These are phyloP conservation scores for Mucor circinelloides DNA, from an alignment of 371 early-diverging fungal species.

Conservation along the genomic window DNA sequence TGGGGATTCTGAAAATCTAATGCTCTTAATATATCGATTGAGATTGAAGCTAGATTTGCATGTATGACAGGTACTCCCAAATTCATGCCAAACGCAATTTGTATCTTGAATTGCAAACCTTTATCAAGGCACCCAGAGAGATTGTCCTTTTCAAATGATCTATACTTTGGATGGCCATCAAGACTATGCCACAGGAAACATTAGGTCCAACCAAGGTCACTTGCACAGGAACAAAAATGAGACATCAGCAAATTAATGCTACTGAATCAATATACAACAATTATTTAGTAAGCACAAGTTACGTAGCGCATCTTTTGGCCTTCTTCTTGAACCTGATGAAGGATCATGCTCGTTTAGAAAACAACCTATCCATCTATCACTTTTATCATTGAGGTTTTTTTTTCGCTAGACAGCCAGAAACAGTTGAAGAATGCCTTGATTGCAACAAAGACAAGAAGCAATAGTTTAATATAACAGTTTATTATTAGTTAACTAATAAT, in stretches of 20 bases:
- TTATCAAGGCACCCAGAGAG: too few relatives aligned
- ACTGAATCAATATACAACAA: slow-evolving; percentile 9
- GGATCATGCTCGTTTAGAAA: neutral
- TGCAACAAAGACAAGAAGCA: neutral
- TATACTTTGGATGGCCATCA: too few relatives aligned
- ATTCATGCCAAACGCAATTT: too few relatives aligned
- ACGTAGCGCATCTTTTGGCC: neutral
- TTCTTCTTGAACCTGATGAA: neutral
- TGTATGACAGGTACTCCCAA: too few relatives aligned
- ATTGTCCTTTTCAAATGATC: too few relatives aligned
- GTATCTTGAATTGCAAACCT: too few relatives aligned
- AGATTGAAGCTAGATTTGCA: too few relatives aligned
- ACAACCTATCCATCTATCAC: neutral
- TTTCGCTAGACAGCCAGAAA: slow-evolving; percentile 10
- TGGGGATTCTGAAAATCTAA: too few relatives aligned
- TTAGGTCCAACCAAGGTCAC: too few relatives aligned
- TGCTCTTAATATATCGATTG: too few relatives aligned
- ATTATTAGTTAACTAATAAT: too few relatives aligned
- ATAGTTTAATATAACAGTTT: neutral
- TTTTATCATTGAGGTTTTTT: slow-evolving; percentile 2
- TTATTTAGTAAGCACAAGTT: neutral
- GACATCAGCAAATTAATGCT: slow-evolving; percentile 1
- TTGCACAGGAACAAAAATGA: slow-evolving; percentile 15
- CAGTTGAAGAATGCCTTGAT: slow-evolving; percentile 6
- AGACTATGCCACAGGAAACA: neutral